phyloP scores from a whole-genome alignment of 2,329 filamentous ascomycete genomes.

The Monosporascus sp. region DNA sequence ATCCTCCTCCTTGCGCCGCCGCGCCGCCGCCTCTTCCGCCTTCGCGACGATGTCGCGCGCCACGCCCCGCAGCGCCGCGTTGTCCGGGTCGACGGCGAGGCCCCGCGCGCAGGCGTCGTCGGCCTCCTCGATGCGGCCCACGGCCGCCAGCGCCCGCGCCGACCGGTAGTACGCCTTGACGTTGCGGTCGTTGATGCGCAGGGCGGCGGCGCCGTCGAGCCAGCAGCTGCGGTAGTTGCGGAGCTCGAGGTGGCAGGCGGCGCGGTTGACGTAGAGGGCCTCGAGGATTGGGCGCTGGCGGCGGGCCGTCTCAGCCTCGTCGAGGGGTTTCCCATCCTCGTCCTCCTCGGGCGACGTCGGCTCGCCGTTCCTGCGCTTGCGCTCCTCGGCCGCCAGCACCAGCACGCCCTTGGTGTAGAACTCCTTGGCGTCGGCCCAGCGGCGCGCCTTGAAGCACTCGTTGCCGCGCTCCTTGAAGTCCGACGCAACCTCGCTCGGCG shows the following conservation, averaged over 20 bases:
- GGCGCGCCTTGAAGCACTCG: constrained; percentile 69
- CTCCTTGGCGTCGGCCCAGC: constrained; percentile 79
- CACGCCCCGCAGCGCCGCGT: constrained; percentile 60
- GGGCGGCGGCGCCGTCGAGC: constrained; percentile 73
- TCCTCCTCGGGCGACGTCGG: constrained; percentile 8
- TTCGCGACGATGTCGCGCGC: constrained; percentile 58
- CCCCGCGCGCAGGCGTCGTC: constrained; percentile 72
- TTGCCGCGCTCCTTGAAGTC: constrained; percentile 93
- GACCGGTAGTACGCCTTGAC: constrained; percentile 90
- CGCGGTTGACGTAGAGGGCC: constrained; percentile 77
- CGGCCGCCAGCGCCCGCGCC: constrained; percentile 67
- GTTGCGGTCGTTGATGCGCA: constrained; percentile 74
- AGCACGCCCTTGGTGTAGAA: constrained; percentile 86
- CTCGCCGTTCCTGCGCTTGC: constrained; percentile 37
- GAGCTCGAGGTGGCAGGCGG: constrained; percentile 82
- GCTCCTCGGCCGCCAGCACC: constrained; percentile 61
- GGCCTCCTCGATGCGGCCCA: constrained; percentile 75
- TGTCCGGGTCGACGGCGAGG: constrained; percentile 64
- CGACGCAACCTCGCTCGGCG: constrained; percentile 71
- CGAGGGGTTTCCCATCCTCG: constrained; percentile 37
- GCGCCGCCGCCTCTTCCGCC: constrained; percentile 47
- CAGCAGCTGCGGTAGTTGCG: constrained; percentile 85
- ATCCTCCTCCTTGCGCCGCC: constrained; percentile 51
- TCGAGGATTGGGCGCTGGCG: constrained; percentile 61
- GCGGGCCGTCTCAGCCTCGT: constrained; percentile 37